Evolutionary conservation across 257 asterid genomes (phyloP), one percentile per base, ranked within the genome.

Genomic region (Solanum chmielewskii): DNA sequence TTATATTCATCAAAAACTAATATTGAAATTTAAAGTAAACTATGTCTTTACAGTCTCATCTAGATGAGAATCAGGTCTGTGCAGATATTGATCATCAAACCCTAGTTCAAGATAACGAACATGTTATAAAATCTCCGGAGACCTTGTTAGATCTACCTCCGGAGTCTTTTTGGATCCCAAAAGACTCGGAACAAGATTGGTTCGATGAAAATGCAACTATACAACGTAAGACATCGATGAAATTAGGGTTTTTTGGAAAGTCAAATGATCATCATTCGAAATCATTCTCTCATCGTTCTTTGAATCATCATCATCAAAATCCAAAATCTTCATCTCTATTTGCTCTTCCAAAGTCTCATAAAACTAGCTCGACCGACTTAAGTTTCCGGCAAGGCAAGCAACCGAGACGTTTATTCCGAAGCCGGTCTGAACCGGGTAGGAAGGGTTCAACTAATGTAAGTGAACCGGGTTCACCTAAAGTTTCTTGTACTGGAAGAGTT

Each of bases 391-490:
- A 85, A 25, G 90, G 83, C 73, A 91, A 90, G n/a, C 74, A 82
- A 6, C n/a, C 87, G 5, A 85, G 3, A 47, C 49, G 62, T 25
- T 39, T 93, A 64, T 90, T 92, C 68, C 85, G 96, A 35, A 90
- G 92, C 88, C 90, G 89, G 85, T 90, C 92, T 80, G 92, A 89
- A 84, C 90, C 88, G 86, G 90, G 83, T 3, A 35, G 64, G 49
- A 70, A 6, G 12, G 90, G 73, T 3, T 23, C 15, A 62, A 44
- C 87, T 31, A 14, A 52, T 8, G 73, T n/a, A 25, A 35, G 60
- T 52, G 88, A 86, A 73, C 99, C 99, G 76, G 94, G 93, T 44
- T 96, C 99, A 0, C 99, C 99, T 7, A 92, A 91, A 90, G 99
- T 96, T 37, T 95, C 98, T 4, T 96, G 99, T 47, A 93, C 90